Base-by-base conservation (phyloP, 2,329 filamentous ascomycete species). In the Chaetomiaceae sp. region DNA sequence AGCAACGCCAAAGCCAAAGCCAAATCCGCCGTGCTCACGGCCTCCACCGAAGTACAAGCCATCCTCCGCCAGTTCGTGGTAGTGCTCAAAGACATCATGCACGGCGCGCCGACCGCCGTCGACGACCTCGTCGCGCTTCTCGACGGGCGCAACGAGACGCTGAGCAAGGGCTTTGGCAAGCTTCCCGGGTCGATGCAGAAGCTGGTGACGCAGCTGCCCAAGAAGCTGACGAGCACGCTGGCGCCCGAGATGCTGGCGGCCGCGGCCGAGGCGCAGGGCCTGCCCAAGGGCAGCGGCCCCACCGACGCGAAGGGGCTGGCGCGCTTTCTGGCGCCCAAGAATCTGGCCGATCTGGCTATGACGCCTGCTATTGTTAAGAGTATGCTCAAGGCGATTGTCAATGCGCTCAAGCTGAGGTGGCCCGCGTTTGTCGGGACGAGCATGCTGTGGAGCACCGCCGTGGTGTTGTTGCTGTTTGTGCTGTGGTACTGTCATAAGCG, bases 401-500 rank as follows among this genome's bases (percentile, higher is more conserved):
- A 88, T 53, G 92, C 91, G 46, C 70, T 99, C 51, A 89, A 91
- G 69, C 74, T 88, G 54, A 77, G 92, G 40, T 97, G 95, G 78
- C 93, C 93, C 0, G 90, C 90, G 0, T 85, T 96, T 56, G 81
- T 96, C 55, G 91, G 91, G 12, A 91, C 92, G 48, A 97, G 95
- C 67, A 84, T 96, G 16, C 75, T 97, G 14, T 89, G 95, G 83
- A 93, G 88, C 56, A 73, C 97, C 58, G 90, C 89, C 0, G 73
- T 97, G 1, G 95, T 95, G 63, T 75, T 97, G 48, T 77, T 97
- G 14, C 79, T 99, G 50, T 93, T 96, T 65, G 89, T 95, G 39
- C 84, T 97, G 62, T 99, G 92, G 91, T 99, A 97, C 71, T 97
- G 91, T 71, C 86, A 97, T 70, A 97, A 97, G 73, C 87, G 93